A percentile compares a stretch with the other conserved stretches of the same genome.
Conservation (phyloP, 768 basidiomycete genomes). For the Exsudoporus frostii region DNA sequence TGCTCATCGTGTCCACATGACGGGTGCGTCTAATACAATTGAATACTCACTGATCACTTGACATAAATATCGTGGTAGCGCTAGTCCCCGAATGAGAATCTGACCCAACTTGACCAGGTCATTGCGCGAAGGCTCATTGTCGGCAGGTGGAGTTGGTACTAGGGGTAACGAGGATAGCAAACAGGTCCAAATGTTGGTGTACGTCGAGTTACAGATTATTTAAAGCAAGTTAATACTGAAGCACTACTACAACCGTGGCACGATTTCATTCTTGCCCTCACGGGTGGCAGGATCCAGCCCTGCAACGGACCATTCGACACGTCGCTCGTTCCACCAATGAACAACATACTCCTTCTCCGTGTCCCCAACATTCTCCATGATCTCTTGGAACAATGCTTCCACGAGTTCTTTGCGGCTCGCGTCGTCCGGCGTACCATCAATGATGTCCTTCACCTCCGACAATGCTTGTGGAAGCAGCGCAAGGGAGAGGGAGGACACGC, state of each 20-base stretch:
- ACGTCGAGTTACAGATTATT: too few relatives aligned
- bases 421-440: slow-evolving; percentile 32
- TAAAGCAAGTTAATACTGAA: too few relatives aligned
- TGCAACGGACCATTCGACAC: slow-evolving; percentile 19
- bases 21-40: too few relatives aligned
- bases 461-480: slow-evolving; percentile 54
- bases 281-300: neutral
- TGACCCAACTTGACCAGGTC: too few relatives aligned
- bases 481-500: slow-evolving; percentile 59
- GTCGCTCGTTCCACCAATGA: slow-evolving; percentile 68
- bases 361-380: slow-evolving; percentile 64
- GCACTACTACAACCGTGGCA: slow-evolving; percentile 17
- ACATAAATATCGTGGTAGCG: too few relatives aligned
- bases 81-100: too few relatives aligned
- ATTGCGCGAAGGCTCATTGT: too few relatives aligned
- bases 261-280: neutral
- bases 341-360: slow-evolving; percentile 64
- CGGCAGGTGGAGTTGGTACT: too few relatives aligned
- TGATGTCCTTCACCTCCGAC: slow-evolving; percentile 40
- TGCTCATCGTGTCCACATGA: neutral
- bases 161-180: too few relatives aligned
- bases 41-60: too few relatives aligned
- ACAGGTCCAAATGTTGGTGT: too few relatives aligned
- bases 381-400: slow-evolving; percentile 58
- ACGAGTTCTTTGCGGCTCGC: slow-evolving; percentile 43